phyloP scores from a whole-genome alignment of 495 filamentous ascomycete genomes.

The Daldinia caldariorum region DNA sequence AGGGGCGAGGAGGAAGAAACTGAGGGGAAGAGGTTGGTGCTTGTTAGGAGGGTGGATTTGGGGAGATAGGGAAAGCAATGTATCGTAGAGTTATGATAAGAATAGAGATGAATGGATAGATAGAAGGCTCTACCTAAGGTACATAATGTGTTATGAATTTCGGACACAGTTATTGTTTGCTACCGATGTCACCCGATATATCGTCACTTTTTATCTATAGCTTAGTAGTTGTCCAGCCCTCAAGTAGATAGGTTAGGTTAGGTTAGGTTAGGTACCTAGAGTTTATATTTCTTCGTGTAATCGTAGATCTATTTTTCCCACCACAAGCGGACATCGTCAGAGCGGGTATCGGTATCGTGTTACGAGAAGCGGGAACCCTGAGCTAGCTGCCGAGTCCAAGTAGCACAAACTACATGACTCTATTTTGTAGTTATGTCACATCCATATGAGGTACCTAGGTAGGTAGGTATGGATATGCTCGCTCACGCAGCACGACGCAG shows the following conservation, averaged over 20 bases:
- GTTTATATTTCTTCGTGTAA: too few species aligned
- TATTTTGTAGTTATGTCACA: neutral
- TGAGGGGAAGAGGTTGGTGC: constrained; percentile 40
- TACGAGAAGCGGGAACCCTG: neutral
- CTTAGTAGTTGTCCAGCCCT: too few species aligned
- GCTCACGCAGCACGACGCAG: neutral
- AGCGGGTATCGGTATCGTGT: neutral
- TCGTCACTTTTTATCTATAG: too few species aligned
- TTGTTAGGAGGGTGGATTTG: constrained; percentile 42
- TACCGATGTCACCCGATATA: too few species aligned
- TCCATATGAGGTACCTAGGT: too few species aligned
- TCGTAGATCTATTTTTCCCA: neutral
- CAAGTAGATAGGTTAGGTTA: too few species aligned
- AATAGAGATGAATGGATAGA: neutral
- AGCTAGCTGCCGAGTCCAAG: constrained; percentile 4
- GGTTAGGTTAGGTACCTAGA: too few species aligned
- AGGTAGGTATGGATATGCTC: neutral
- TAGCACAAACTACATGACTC: neutral
- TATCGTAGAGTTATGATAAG: neutral
- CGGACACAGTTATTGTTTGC: too few species aligned
- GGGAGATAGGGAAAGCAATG: constrained; percentile 8
- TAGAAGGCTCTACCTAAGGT: too few species aligned
- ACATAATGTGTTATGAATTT: too few species aligned
- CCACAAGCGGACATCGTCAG: neutral
- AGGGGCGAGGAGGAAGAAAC: constrained; percentile 13